Evolutionary conservation across 495 filamentous ascomycete species (phyloP), one percentile per base, ranked within the genome.

Genomic region (Neurospora terricola): DNA sequence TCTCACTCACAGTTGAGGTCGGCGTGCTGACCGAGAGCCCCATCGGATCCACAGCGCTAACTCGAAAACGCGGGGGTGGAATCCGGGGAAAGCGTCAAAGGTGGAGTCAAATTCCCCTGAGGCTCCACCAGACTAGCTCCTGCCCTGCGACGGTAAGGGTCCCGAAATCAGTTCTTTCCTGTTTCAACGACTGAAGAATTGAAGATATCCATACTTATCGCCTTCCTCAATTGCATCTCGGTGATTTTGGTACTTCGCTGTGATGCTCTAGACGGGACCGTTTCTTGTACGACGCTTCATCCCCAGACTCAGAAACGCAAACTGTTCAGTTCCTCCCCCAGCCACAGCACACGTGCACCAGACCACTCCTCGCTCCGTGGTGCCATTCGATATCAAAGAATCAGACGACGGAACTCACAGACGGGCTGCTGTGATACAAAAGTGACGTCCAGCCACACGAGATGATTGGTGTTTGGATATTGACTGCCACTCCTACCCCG

Each of bases 401-500:
- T 43, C 70, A 66, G 66, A 74, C 72, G 73, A 77, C 71, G 12
- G 23, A 9, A 30, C 54, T 62, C 54, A 62, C 36, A 71, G 45
- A 21, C 27, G 71, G 14, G 23, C 70, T 68, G 39, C 69, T 43
- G 48, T 78, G 75, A 77, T 5, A 59, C 73, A 71, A 73, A 66
- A 71, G 69, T 81, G 80, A 81, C 78, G 78, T 80, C 42, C 74
- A 70, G 48, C 38, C 69, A 16, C 66, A 27, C 14, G 34, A 5
- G 30, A 45, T 81, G 80, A 81, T 79, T 81, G 80, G 78, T 72
- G 75, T 74, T 75, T 75, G 78, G 39, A 72, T 73, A 72, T 77
- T 74, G 69, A 30, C 73, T 78, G 72, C 73, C 72, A 72, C 74
- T 71, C 23, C 54, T 81, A 81, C 80, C 80, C 80, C 80, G 80